Conservation (phyloP, 441 rosid genomes). For the Erysimum pusillum region DNA sequence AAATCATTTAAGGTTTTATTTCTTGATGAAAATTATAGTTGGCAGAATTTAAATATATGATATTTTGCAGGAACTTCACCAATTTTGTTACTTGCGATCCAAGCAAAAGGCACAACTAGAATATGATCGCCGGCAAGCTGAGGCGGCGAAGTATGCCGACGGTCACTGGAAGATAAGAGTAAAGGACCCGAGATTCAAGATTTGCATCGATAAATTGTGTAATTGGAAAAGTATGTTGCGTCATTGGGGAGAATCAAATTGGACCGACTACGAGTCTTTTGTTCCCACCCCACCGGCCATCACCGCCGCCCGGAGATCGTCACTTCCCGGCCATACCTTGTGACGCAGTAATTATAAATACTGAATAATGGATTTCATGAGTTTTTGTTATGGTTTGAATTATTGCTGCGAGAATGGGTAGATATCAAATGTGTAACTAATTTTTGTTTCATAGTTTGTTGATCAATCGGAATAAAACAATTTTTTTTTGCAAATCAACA, state of each 20-base stretch:
- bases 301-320: slow-evolving; percentile 31
- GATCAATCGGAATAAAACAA: slow-evolving; percentile 26
- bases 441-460: neutral
- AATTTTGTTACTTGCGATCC: slow-evolving; percentile 74
- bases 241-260: slow-evolving; percentile 91
- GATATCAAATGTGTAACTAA: slow-evolving; percentile 21
- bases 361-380: slow-evolving; percentile 22
- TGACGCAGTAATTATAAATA: slow-evolving; percentile 14
- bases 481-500: neutral
- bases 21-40: neutral
- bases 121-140: slow-evolving; percentile 80
- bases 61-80: slow-evolving; percentile 57
- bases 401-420: slow-evolving; percentile 35
- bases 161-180: slow-evolving; percentile 74
- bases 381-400: neutral
- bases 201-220: slow-evolving; percentile 80
- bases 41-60: neutral
- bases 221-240: slow-evolving; percentile 83
- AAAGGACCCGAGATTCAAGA: slow-evolving; percentile 61
- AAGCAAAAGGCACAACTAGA: slow-evolving; percentile 92
- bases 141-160: slow-evolving; percentile 68
- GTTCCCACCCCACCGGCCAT: slow-evolving; percentile 82
- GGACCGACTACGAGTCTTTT: slow-evolving; percentile 69
- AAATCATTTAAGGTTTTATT: neutral
- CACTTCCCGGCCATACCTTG: slow-evolving; percentile 27